phyloP scores from a whole-genome alignment of 1,284 basidiomycete genomes.

The Spongiforma sp. region DNA sequence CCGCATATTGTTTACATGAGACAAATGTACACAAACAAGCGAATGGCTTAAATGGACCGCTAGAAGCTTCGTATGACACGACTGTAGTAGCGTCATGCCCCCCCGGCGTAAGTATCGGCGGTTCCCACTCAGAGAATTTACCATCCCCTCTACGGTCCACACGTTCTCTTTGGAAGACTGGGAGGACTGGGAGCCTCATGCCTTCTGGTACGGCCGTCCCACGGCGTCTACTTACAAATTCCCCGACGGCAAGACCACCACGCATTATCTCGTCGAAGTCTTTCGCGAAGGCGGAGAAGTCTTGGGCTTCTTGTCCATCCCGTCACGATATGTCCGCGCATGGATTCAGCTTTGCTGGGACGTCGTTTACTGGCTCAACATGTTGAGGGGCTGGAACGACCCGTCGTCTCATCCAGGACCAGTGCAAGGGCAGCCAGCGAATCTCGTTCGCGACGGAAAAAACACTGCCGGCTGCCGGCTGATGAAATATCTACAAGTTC shows the following conservation, averaged over 20 bases:
- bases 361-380: background rate
- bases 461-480: background rate
- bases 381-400: background rate
- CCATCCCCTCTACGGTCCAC: too few species aligned
- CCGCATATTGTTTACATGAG: too few species aligned
- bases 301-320: background rate
- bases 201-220: background rate
- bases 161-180: too few species aligned
- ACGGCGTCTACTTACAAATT: background rate
- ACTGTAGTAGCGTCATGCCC: too few species aligned
- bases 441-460: background rate
- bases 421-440: background rate
- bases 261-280: background rate
- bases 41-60: too few species aligned
- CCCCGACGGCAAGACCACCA: background rate
- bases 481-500: background rate
- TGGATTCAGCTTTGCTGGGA: background rate
- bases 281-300: background rate
- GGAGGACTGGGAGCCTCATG: background rate
- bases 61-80: too few species aligned
- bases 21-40: too few species aligned
- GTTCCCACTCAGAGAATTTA: too few species aligned
- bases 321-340: background rate
- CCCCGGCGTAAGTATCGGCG: too few species aligned
- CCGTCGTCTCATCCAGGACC: background rate